Conservation (phyloP, 2,329 filamentous ascomycete species). For the Neonectria coccinea region DNA sequence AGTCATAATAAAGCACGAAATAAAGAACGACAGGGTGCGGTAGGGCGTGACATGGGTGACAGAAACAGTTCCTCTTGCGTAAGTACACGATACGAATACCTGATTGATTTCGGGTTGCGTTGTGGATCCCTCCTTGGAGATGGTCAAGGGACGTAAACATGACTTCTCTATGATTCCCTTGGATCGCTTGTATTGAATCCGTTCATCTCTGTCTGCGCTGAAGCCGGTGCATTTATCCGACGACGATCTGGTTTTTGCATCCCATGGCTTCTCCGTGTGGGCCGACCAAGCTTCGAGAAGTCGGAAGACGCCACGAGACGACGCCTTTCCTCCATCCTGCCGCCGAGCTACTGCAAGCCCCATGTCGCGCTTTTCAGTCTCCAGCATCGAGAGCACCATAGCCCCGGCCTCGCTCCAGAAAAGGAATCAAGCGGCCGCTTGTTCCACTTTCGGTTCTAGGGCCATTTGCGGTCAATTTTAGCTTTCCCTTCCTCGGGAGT, state of each 20-base stretch:
- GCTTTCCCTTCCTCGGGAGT: too few species aligned
- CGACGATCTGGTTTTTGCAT: too few species aligned
- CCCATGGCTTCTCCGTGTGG: too few species aligned
- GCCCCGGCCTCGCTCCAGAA: too few species aligned
- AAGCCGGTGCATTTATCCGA: neutral
- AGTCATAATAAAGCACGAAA: neutral
- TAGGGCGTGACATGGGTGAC: neutral
- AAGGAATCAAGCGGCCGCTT: too few species aligned
- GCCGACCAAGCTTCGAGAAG: neutral
- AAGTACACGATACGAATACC: neutral
- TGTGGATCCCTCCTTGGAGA: neutral
- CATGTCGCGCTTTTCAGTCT: neutral
- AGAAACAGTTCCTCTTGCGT: neutral
- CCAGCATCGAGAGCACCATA: too few species aligned
- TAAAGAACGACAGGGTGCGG: neutral
- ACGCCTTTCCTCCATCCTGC: neutral
- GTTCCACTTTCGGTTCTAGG: too few species aligned
- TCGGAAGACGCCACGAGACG: neutral
- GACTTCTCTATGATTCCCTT: neutral
- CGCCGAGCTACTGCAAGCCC: constrained; percentile 1
- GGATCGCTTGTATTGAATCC: neutral
- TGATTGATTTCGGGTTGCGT: neutral
- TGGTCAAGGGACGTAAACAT: too few species aligned
- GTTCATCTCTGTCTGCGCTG: too few species aligned
- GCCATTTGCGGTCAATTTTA: too few species aligned